Evolutionary conservation across 768 basidiomycete species (phyloP).

Genomic region (Amanita subjunquillea): DNA sequence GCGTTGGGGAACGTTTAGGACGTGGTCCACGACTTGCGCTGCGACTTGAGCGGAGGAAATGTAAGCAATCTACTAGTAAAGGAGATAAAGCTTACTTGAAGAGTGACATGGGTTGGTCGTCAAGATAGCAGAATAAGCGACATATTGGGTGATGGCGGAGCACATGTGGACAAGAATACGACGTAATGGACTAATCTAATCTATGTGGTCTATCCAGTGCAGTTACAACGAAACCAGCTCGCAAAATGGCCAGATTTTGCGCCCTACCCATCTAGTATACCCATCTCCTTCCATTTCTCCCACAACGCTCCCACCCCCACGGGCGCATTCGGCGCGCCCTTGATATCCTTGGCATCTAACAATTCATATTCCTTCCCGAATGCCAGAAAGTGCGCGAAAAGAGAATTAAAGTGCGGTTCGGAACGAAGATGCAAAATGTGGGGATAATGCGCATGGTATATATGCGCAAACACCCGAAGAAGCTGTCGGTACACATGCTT

Average conservation of each 20-base stretch:
- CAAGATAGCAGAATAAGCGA: neutral
- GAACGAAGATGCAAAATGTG: slow-evolving; percentile 89
- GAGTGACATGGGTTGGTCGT: slow-evolving; percentile 2
- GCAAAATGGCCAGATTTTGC: neutral
- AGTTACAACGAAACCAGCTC: neutral
- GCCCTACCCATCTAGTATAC: slow-evolving; percentile 45
- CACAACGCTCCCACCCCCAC: slow-evolving; percentile 76
- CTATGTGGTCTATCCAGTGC: neutral
- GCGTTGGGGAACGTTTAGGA: slow-evolving; percentile 26
- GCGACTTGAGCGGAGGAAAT: slow-evolving; percentile 7
- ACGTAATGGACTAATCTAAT: neutral
- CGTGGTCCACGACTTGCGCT: slow-evolving; percentile 13
- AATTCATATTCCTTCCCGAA: slow-evolving; percentile 95
- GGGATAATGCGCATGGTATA: slow-evolving; percentile 92
- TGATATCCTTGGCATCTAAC: slow-evolving; percentile 83
- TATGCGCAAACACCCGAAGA: slow-evolving; percentile 93
- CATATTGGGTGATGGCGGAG: neutral
- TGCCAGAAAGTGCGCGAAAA: slow-evolving; percentile 96
- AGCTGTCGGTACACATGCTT: slow-evolving; percentile 97
- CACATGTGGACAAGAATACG: neutral
- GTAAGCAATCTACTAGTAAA: neutral
- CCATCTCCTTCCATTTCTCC: slow-evolving; percentile 91
- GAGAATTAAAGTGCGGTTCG: slow-evolving; percentile 93
- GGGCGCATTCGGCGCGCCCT: slow-evolving; percentile 47
- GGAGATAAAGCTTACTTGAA: slow-evolving; percentile 4